Evolutionary conservation across 1,284 basidiomycete genomes (phyloP).

Genomic region (Athelia psychrophila): DNA sequence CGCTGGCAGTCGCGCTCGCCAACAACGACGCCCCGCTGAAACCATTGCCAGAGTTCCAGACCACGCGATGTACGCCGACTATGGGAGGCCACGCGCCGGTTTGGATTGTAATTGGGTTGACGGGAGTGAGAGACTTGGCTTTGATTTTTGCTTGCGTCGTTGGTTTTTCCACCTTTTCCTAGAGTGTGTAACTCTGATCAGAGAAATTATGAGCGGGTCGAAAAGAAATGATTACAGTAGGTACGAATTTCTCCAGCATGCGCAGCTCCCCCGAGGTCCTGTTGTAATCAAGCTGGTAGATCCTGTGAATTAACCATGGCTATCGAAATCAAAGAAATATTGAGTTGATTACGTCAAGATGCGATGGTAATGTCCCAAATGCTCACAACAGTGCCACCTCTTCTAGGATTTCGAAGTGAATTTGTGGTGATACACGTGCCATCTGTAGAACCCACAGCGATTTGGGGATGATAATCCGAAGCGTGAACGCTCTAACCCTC

Average conservation of each 20-base stretch:
- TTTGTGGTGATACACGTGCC: conserved; percentile 77
- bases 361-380: background rate
- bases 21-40: conserved; percentile 64
- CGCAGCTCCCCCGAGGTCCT: conserved; percentile 68
- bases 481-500: conserved; percentile 65
- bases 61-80: conserved; percentile 71
- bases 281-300: conserved; percentile 87
- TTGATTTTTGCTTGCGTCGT: conserved; percentile 33
- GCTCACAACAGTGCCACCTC: conserved; percentile 66
- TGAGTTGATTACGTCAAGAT: background rate
- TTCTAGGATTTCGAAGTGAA: conserved; percentile 61
- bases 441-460: conserved; percentile 80
- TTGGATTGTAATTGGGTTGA: conserved; percentile 23
- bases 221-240: conserved; percentile 33
- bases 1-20: conserved; percentile 79
- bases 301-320: conserved; percentile 76
- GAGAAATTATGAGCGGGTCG: background rate
- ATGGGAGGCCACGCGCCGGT: conserved; percentile 76
- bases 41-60: conserved; percentile 79
- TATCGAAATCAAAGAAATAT: conserved; percentile 23
- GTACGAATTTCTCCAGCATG: conserved; percentile 82
- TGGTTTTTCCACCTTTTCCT: conserved; percentile 61
- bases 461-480: conserved; percentile 85
- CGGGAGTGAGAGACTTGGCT: conserved; percentile 21
- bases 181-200: conserved; percentile 3